Conservation (phyloP, 208 protist species). For the Acanthamoeba polyphaga region DNA sequence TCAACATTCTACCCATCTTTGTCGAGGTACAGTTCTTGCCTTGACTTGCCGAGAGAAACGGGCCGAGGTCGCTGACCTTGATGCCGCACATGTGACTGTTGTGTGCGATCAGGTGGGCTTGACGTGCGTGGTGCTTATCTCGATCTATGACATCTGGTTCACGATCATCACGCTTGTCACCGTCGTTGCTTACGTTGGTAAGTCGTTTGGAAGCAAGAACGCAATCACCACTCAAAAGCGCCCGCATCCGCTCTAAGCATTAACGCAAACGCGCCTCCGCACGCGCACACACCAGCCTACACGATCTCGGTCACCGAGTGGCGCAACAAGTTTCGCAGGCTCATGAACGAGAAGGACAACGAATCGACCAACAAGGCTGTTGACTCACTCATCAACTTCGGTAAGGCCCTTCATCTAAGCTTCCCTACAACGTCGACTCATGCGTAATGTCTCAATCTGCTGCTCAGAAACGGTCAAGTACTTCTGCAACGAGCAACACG, state of each 20-base stretch:
- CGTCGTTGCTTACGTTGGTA: slow-evolving; percentile 55
- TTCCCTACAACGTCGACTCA: neutral
- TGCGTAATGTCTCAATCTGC: neutral
- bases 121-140: slow-evolving; percentile 29
- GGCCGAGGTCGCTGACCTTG: neutral
- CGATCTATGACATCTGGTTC: slow-evolving; percentile 71
- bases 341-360: slow-evolving; percentile 75
- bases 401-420: neutral
- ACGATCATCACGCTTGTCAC: slow-evolving; percentile 55
- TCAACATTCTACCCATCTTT: slow-evolving; percentile 83
- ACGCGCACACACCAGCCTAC: neutral
- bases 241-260: neutral
- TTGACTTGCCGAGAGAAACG: neutral
- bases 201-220: neutral
- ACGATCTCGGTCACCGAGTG: slow-evolving; percentile 74
- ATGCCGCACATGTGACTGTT: neutral
- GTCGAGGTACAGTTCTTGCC: slow-evolving; percentile 85
- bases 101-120: neutral
- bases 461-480: slow-evolving; percentile 82
- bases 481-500: slow-evolving; percentile 86
- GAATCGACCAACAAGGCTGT: slow-evolving; percentile 82
- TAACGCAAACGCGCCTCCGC: neutral
- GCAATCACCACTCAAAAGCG: neutral
- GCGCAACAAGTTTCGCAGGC: slow-evolving; percentile 65
- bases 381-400: slow-evolving; percentile 91